Evolutionary conservation across 352 stramenopile species (phyloP), one percentile per base, ranked within the genome.

Genomic region (Globisporangium acanthophoron): DNA sequence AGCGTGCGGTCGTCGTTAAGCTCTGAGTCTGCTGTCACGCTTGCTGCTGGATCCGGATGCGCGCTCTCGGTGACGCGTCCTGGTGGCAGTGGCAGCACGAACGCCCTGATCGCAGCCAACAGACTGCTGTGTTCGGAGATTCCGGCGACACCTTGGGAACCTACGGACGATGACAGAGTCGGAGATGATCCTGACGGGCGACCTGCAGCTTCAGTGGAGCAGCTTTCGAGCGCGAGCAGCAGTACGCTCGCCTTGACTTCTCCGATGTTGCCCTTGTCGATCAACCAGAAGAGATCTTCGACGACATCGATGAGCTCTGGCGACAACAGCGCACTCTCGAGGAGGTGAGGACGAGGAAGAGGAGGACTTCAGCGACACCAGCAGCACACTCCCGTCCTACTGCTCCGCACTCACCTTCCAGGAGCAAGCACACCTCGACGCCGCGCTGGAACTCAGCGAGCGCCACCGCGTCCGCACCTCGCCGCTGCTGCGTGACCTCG

Each of bases 361-460:
- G 6, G 18, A 1, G 41, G 15, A 9, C 40, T 12, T 31, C 4
- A 27, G 6, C 3, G 5, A 16, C 18, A 40, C 21, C 27, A 18
- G 18, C 11, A 8, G 33, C 24, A 27, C 24, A 39, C 8, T 39
- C 7, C 11, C 33, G 1, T 40, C 49, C 18, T 29, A 64, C 58
- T 27, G 24, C 24, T 27, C 24, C 24, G 24, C 24, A 27, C 24
- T 27, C 24, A 27, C 24, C 49, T 58, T 64, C 58, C 4, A 64
- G 43, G 21, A 64, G 51, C 45, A 64, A 44, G 48, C 43, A 64
- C 8, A 64, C 51, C 18, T 64, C 40, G 43, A 49, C 45, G 11
- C 58, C 18, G 9, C 58, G 58, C 43, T 59, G 51, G 52, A 64
- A 54, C 40, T 64, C 51, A 0, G 51, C 31, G 33, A 64, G 31